phyloP scores from a whole-genome alignment of 1,139 yeast genomes.

The Yamadazyma siamensis region DNA sequence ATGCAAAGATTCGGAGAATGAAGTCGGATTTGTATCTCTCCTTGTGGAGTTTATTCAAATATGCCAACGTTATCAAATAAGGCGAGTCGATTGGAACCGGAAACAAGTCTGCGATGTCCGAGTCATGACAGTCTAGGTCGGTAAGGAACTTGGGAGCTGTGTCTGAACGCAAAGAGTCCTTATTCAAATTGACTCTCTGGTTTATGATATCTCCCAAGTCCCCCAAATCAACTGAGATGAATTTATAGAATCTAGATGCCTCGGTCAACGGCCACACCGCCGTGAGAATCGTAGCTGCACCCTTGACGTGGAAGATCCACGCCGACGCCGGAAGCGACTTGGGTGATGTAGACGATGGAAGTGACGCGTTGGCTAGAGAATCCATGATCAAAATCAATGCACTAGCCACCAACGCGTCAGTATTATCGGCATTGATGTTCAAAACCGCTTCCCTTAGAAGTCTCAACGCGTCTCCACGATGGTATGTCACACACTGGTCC shows the following conservation, averaged over 20 bases:
- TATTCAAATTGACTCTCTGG: conserved; percentile 32
- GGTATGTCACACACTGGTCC: conserved; percentile 81
- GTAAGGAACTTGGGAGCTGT: conserved; percentile 39
- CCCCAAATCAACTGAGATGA: conserved; percentile 74
- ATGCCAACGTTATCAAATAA: conserved; percentile 79
- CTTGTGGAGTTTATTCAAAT: conserved; percentile 76
- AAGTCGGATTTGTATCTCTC: conserved; percentile 85
- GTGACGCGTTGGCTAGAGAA: conserved; percentile 87
- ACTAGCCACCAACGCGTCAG: conserved; percentile 91
- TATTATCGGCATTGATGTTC: conserved; percentile 76
- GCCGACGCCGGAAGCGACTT: conserved; percentile 85
- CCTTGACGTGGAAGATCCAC: conserved; percentile 96
- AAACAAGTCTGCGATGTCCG: conserved; percentile 76
- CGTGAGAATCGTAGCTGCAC: conserved; percentile 90
- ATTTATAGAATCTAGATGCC: conserved; percentile 66
- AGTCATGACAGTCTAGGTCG: conserved; percentile 79
- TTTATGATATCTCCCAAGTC: conserved; percentile 81
- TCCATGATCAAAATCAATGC: conserved; percentile 89
- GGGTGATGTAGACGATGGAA: conserved; percentile 59
- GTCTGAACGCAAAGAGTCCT: conserved; percentile 13
- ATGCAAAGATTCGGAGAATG: conserved; percentile 82
- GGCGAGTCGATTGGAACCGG: conserved; percentile 85
- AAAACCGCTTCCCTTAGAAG: conserved; percentile 80
- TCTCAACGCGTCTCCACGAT: conserved; percentile 82
- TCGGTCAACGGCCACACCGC: conserved; percentile 94